phyloP scores from a whole-genome alignment of 192 early-diverging fungal genomes.

The Linnemannia schmuckeri region DNA sequence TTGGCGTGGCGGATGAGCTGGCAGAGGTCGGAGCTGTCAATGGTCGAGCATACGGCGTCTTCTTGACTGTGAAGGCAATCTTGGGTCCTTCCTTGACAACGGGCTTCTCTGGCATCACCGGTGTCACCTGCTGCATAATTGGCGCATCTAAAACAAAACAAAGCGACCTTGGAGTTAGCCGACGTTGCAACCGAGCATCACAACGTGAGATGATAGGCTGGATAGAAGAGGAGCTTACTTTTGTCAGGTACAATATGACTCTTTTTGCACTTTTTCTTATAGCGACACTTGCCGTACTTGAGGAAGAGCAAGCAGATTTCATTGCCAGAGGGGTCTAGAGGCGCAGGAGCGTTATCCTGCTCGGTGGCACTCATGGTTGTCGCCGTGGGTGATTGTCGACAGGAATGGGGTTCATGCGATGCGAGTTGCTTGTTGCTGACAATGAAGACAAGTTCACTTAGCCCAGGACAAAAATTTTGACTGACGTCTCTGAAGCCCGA shows the following conservation, averaged over 20 bases:
- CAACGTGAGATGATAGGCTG: too few species aligned
- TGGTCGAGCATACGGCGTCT: slow-evolving; percentile 14
- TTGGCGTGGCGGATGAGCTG: background rate
- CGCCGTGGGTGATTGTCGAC: background rate
- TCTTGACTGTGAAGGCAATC: slow-evolving; percentile 33
- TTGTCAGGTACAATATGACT: slow-evolving; percentile 44
- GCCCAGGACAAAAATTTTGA: background rate
- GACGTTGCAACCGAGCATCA: background rate
- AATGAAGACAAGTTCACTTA: background rate
- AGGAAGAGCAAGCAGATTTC: slow-evolving; percentile 65
- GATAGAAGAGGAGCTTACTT: slow-evolving; percentile 13
- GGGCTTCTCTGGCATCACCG: background rate
- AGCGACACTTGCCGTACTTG: slow-evolving; percentile 54
- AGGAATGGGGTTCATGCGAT: background rate
- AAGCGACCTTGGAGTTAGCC: background rate
- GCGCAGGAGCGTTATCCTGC: slow-evolving; percentile 14
- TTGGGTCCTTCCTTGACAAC: slow-evolving; percentile 12
- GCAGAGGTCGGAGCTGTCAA: background rate
- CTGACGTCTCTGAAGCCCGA: slow-evolving; percentile 1
- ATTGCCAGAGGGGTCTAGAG: slow-evolving; percentile 39
- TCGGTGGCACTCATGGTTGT: slow-evolving; percentile 10
- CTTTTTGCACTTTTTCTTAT: slow-evolving; percentile 50
- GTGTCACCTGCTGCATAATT: slow-evolving; percentile 16
- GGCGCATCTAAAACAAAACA: slow-evolving; percentile 15
- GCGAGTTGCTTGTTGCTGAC: background rate